Conservation (phyloP, 139 green algal species). For the Trebouxia sp. region DNA sequence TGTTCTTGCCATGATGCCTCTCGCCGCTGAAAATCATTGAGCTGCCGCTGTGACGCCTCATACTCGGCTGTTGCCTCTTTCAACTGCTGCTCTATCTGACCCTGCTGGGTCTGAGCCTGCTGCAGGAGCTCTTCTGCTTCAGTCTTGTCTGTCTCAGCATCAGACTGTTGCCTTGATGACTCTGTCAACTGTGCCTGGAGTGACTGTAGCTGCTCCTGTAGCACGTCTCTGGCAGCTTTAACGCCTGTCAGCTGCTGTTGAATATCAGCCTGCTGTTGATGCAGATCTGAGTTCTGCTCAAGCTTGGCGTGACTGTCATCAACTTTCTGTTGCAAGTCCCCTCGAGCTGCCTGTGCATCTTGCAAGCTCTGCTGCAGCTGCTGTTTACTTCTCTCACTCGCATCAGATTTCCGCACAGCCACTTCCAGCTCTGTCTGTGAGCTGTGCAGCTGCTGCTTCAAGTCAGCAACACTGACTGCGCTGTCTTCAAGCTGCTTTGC, state of each 20-base stretch:
- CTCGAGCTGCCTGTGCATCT: not conserved
- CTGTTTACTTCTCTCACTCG: not conserved
- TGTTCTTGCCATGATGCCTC: not conserved
- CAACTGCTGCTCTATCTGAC: not conserved
- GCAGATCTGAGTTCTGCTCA: not conserved
- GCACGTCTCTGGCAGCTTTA: not conserved
- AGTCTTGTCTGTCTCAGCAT: not conserved
- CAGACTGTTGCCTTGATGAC: no score
- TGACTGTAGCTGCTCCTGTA: not conserved
- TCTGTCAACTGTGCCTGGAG: no score
- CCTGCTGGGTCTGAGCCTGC: not conserved
- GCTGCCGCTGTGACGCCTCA: not conserved
- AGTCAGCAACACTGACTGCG: not conserved
- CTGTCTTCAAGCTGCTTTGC: not conserved
- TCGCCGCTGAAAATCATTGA: not conserved
- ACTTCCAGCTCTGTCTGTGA: not conserved
- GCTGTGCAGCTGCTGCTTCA: not conserved
- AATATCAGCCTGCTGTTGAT: not conserved
- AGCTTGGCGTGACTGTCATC: not conserved
- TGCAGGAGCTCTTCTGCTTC: not conserved
- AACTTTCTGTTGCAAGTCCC: not conserved
- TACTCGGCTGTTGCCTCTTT: not conserved
- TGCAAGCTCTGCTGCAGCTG: not conserved
- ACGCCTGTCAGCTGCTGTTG: not conserved
- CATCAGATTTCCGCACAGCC: not conserved